phyloP scores from a whole-genome alignment of 345 rosid genomes.

The Populus ilicifolia region DNA sequence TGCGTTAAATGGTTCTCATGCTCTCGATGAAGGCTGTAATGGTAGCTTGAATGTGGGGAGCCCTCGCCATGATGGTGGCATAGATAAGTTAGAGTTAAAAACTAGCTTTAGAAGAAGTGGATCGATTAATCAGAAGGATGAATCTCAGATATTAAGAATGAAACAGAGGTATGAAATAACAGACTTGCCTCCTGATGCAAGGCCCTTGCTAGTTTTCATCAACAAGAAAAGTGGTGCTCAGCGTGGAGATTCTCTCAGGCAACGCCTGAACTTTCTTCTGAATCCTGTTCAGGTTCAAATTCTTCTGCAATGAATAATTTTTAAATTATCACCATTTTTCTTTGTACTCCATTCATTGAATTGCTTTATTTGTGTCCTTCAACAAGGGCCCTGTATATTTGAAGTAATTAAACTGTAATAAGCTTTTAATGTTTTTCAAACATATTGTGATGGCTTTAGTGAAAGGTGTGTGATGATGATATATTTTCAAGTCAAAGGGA shows the following conservation, averaged over 20 bases:
- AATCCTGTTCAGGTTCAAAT: slow-evolving; percentile 67
- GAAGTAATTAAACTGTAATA: background rate
- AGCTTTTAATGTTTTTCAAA: background rate
- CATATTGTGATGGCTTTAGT: background rate
- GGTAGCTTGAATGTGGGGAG: slow-evolving; percentile 32
- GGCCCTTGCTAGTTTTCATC: slow-evolving; percentile 74
- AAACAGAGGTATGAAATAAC: slow-evolving; percentile 69
- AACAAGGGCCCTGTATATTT: background rate
- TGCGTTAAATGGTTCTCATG: slow-evolving; percentile 41
- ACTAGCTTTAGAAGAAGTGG: slow-evolving; percentile 58
- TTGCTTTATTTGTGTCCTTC: background rate
- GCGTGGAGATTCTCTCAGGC: slow-evolving; percentile 63
- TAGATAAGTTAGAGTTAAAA: slow-evolving; percentile 47
- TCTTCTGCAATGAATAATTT: background rate
- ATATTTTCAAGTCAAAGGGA: background rate
- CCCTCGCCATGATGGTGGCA: slow-evolving; percentile 36
- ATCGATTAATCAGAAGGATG: slow-evolving; percentile 70
- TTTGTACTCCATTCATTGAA: background rate
- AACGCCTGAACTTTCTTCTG: slow-evolving; percentile 66
- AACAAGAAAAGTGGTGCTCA: slow-evolving; percentile 85
- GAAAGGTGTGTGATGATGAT: background rate
- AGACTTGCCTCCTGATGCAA: slow-evolving; percentile 56
- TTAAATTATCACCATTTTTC: background rate
- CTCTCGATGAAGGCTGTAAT: slow-evolving; percentile 44
- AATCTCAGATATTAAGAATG: slow-evolving; percentile 52